phyloP scores from a whole-genome alignment of 768 basidiomycete genomes.

The Tephrocybe rancida region DNA sequence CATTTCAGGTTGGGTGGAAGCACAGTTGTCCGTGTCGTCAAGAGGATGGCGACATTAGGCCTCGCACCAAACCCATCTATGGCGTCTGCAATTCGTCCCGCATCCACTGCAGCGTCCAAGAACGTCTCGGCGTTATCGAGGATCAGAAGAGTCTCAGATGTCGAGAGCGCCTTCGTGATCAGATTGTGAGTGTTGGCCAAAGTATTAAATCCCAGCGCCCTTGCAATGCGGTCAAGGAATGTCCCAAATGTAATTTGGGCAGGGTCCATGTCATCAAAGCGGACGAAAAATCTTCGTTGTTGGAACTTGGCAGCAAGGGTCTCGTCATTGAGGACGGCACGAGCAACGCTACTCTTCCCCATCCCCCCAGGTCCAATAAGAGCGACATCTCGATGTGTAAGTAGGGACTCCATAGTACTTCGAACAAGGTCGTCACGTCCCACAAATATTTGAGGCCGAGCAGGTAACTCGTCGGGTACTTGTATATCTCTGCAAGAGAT shows the following conservation, averaged over 20 bases:
- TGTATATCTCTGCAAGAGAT: not conserved
- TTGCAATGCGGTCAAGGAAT: conserved; percentile 8
- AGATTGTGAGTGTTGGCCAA: not conserved
- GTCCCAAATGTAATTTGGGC: not conserved
- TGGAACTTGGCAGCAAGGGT: not conserved
- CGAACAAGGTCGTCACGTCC: conserved; percentile 3
- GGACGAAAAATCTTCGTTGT: conserved; percentile 6
- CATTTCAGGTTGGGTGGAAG: conserved; percentile 13
- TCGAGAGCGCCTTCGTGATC: not conserved
- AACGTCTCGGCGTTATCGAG: conserved; percentile 19
- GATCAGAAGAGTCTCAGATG: conserved; percentile 7
- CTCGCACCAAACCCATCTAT: conserved; percentile 11
- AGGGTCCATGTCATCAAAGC: conserved; percentile 9
- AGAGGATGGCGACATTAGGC: conserved; percentile 12
- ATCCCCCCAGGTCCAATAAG: conserved; percentile 12
- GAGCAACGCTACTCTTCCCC: conserved; percentile 8
- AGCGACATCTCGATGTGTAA: conserved; percentile 1
- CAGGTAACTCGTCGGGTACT: not conserved
- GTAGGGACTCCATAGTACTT: not conserved
- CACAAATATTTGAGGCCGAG: conserved; percentile 1
- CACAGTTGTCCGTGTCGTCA: conserved; percentile 8
- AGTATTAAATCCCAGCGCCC: not conserved
- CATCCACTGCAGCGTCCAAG: conserved; percentile 12
- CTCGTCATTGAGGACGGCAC: conserved; percentile 1
- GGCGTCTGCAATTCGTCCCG: conserved; percentile 2